Base-by-base conservation (phyloP, 495 filamentous ascomycete species). In the Lichenothelia convexa region DNA sequence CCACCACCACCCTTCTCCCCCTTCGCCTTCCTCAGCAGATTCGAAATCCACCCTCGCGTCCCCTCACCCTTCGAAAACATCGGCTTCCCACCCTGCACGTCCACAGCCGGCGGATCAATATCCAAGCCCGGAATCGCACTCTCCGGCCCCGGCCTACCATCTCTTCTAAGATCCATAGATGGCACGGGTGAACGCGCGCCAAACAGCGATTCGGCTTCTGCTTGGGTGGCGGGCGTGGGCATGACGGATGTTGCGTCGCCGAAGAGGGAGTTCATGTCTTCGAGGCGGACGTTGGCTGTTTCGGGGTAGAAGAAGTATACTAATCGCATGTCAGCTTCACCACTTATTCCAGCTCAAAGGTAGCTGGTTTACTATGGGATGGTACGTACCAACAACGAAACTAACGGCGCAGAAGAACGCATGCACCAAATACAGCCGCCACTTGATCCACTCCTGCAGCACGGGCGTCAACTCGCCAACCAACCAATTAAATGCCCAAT, bases 401-500 rank as follows among this genome's bases (percentile, higher is more conserved):
- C 83, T 93, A 43, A 82, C 72, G 31, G 80, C 87, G 54, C 89
- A 97, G 58, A 92, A 97, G 53, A 97, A 95, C 11, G 89, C 89
- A 56, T 97, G 91, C 2, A 97, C 60, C 20, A 97, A 64, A 46
- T 97, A 97, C 34, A 97, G 58, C 31, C 86, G 72, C 91, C 89
- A 95, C 42, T 73, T 71, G 40, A 97, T 93, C 56, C 63, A 70
- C 40, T 82, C 80, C 55, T 95, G 89, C 29, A 95, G 62, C 41
- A 95, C 69, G 2, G 89, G 89, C 5, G 89, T 97, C 60, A 95
- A 70, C 54, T 85, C 78, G 29, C 89, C 91, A 19, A 95, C 91
- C 4, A 95, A 65, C 80, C 83, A 97, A 51, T 97, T 97, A 60
- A 89, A 95, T 3, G 87, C 83, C 91, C 91, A 97, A 51, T 97